Conservation (phyloP, 805 yeast species). For the Soucietia sequanensis region DNA sequence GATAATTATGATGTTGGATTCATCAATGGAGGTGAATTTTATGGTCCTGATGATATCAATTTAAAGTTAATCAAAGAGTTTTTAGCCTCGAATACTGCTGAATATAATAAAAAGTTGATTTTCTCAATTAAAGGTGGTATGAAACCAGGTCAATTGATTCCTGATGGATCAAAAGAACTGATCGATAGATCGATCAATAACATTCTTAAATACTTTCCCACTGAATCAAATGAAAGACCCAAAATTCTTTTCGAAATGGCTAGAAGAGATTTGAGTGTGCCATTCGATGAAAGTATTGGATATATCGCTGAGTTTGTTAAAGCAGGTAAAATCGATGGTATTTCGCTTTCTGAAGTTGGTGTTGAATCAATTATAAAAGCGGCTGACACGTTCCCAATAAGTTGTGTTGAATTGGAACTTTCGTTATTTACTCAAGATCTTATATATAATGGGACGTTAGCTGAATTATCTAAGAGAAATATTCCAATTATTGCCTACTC, state of each 20-base stretch:
- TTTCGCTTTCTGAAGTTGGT: constrained; percentile 73
- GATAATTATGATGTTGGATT: constrained; percentile 47
- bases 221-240: constrained; percentile 27
- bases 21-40: constrained; percentile 77
- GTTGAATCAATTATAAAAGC: constrained; percentile 64
- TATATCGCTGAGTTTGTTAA: constrained; percentile 59
- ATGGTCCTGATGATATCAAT: constrained; percentile 56
- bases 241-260: constrained; percentile 63
- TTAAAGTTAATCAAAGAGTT: constrained; percentile 57
- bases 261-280: constrained; percentile 59
- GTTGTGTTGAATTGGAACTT: constrained; percentile 75
- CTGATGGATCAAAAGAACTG: constrained; percentile 52
- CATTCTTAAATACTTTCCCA: constrained; percentile 28
- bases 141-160: constrained; percentile 35
- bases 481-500: constrained; percentile 79
- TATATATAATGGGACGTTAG: constrained; percentile 60
- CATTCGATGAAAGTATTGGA: constrained; percentile 58
- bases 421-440: constrained; percentile 69
- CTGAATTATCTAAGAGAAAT: constrained; percentile 52
- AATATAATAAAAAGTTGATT: constrained; percentile 50
- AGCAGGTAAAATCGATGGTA: constrained; percentile 63
- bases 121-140: constrained; percentile 70
- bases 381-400: constrained; percentile 51
- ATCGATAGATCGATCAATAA: constrained; percentile 50
- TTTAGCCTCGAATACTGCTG: constrained; percentile 51